phyloP scores from a whole-genome alignment of 768 basidiomycete species.

The Vararia minispora region DNA sequence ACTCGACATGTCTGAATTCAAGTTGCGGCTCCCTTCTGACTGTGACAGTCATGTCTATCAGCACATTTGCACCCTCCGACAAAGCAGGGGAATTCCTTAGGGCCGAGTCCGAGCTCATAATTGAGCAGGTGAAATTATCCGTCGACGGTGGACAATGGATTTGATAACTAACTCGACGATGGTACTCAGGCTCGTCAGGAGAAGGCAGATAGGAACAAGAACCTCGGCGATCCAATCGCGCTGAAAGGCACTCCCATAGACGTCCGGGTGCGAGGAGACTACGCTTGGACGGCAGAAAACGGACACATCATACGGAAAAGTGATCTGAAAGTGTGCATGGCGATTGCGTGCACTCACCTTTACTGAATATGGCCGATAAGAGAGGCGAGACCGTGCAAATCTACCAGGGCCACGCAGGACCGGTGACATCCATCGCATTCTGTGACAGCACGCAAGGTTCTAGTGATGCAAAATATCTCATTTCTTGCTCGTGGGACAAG shows the following conservation, averaged over 20 bases:
- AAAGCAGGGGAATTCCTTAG: slow-evolving; percentile 7
- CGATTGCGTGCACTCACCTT: neutral
- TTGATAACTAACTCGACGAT: slow-evolving; percentile 3
- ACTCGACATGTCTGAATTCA: too few relatives aligned
- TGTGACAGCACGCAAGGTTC: slow-evolving; percentile 30
- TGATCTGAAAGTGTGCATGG: slow-evolving; percentile 54
- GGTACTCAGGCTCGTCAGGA: slow-evolving; percentile 47
- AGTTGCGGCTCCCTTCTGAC: too few relatives aligned
- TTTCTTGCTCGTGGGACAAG: slow-evolving; percentile 95
- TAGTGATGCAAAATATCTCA: slow-evolving; percentile 40
- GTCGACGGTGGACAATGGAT: neutral
- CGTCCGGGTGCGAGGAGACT: slow-evolving; percentile 48
- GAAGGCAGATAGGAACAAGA: slow-evolving; percentile 62
- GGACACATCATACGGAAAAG: slow-evolving; percentile 63
- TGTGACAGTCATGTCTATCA: neutral
- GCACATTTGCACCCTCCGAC: neutral
- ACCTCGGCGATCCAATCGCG: slow-evolving; percentile 69
- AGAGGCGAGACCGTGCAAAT: slow-evolving; percentile 68
- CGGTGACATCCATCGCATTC: slow-evolving; percentile 78
- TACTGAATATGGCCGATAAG: slow-evolving; percentile 28
- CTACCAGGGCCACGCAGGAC: slow-evolving; percentile 79
- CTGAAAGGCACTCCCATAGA: slow-evolving; percentile 67
- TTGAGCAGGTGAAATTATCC: slow-evolving; percentile 36
- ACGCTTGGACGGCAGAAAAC: slow-evolving; percentile 86
- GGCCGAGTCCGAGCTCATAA: slow-evolving; percentile 38